These are phyloP conservation scores for Sporisorium iseilematis-ciliati DNA, from an alignment of 1,284 basidiomycete species.

Conservation along the genomic window DNA sequence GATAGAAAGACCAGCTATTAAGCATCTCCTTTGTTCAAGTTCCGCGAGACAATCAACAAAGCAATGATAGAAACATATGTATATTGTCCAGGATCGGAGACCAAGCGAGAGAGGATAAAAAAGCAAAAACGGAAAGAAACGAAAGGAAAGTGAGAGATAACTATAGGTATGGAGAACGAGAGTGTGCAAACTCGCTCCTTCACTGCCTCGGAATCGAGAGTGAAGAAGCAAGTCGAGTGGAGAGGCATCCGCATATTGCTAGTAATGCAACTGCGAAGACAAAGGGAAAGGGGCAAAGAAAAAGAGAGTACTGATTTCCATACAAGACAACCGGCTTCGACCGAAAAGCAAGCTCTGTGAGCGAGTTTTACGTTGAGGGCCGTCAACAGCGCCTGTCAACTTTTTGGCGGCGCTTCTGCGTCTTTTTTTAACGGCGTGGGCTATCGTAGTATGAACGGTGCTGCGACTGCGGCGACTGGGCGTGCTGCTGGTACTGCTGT, in stretches of 20 bases:
- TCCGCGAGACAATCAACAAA: neutral
- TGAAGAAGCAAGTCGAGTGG: neutral
- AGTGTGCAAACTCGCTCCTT: neutral
- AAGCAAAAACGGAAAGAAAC: constrained; percentile 1
- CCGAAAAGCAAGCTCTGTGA: neutral
- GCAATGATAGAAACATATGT: neutral
- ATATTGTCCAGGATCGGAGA: constrained; percentile 13
- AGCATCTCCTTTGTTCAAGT: neutral
- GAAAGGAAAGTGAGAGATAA: constrained; percentile 1
- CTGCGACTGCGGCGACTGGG: constrained; percentile 28
- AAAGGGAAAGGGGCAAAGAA: neutral
- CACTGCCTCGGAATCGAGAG: neutral
- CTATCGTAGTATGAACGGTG: constrained; percentile 42
- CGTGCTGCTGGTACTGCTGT: constrained; percentile 26
- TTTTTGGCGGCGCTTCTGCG: constrained; percentile 15
- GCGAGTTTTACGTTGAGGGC: neutral
- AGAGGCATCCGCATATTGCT: neutral
- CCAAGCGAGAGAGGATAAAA: constrained; percentile 10
- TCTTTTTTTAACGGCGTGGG: constrained; percentile 23
- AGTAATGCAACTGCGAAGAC: neutral
- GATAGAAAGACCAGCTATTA: too few relatives aligned
- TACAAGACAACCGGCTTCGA: constrained; percentile 4
- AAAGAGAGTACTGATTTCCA: constrained; percentile 1
- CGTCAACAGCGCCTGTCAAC: neutral
- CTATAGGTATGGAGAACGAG: neutral